Base-by-base conservation (phyloP, 345 rosid species). In the Eucalyptus cladocalyx region DNA sequence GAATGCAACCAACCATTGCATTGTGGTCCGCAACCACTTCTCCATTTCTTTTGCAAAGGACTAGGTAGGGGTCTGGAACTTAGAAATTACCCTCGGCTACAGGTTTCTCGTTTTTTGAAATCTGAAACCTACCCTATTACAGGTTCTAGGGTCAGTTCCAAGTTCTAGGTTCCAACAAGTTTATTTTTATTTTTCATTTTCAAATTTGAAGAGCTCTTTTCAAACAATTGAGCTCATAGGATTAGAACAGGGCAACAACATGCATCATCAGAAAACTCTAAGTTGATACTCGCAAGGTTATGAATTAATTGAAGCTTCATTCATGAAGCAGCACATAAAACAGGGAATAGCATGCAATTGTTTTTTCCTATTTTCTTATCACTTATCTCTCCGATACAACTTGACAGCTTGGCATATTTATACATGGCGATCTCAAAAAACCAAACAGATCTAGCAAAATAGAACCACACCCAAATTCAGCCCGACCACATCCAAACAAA, bases 51-150 rank as follows among this genome's bases (percentile, higher is more conserved):
- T 11, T 11, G 49, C 49, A 11, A 47, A 47, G 14, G 49, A 47
- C 49, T 47, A 9, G 47, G 47, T 45, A 45, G 47, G 47, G 47
- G 48, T 45, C 12, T 45, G 4, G 48, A 45, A 45, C 9, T 3
- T 45, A 1, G 4, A 47, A 47, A 9, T 4, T 47, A 47, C 4
- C 48, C 11, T 47, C 48, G 12, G 12, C 1, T 47, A 47, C 4
- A 10, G 1, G 12, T 47, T 47, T 1, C 48, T 47, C 48, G 1
- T 10, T 47, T 47, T 47, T 47, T 47, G 12, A 11, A 45, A 45
- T 97, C 97, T 97, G 96, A 10, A 43, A 43, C 45, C 45, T 43
- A 43, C 45, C 45, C 45, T 8, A 2, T 43, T 43, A 43, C 1
- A 43, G 45, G 45, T 43, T 43, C 45, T 2, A 43, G 10, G 45